A percentile compares a stretch with the other conserved stretches of the same genome.
These are phyloP conservation scores for Colletotrichum costaricense DNA, from an alignment of 2,329 filamentous ascomycete species.

Conservation along the genomic window DNA sequence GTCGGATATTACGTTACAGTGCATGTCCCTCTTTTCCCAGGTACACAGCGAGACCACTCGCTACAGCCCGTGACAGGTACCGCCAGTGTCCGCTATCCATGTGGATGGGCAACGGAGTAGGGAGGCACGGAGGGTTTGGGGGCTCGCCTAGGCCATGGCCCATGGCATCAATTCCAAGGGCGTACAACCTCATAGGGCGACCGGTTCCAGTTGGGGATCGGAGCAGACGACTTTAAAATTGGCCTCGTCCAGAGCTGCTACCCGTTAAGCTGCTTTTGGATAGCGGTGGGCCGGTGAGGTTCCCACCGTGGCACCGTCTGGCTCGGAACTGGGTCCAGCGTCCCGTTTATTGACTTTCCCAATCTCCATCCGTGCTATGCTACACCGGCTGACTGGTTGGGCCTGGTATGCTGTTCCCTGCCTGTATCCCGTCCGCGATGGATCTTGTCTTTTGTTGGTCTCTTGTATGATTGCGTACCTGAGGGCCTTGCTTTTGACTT, in stretches of 20 bases:
- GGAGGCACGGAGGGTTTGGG: no score
- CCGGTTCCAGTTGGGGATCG: neutral
- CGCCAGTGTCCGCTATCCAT: neutral
- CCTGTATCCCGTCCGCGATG: neutral
- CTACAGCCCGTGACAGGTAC: slow-evolving; percentile 22
- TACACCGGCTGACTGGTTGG: slow-evolving; percentile 31
- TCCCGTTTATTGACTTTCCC: slow-evolving; percentile 11
- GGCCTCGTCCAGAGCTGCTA: slow-evolving; percentile 8
- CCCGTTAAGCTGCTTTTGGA: slow-evolving; percentile 16
- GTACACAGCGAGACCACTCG: neutral
- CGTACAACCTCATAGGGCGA: slow-evolving; percentile 9
- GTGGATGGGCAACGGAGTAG: neutral
- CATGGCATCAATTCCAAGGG: neutral
- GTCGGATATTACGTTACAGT: slow-evolving; percentile 37
- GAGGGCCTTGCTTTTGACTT: neutral
- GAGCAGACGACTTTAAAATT: slow-evolving; percentile 9
- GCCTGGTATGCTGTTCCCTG: slow-evolving; percentile 9
- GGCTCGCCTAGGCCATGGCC: neutral
- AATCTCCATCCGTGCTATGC: slow-evolving; percentile 24
- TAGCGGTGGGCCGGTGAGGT: neutral
- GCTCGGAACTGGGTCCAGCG: slow-evolving; percentile 21
- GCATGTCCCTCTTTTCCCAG: slow-evolving; percentile 14
- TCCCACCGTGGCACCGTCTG: slow-evolving; percentile 10
- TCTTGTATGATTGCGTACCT: neutral
- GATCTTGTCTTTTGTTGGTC: neutral